Conservation (phyloP, 768 basidiomycete species). For the Vishniacozyma victoriae region DNA sequence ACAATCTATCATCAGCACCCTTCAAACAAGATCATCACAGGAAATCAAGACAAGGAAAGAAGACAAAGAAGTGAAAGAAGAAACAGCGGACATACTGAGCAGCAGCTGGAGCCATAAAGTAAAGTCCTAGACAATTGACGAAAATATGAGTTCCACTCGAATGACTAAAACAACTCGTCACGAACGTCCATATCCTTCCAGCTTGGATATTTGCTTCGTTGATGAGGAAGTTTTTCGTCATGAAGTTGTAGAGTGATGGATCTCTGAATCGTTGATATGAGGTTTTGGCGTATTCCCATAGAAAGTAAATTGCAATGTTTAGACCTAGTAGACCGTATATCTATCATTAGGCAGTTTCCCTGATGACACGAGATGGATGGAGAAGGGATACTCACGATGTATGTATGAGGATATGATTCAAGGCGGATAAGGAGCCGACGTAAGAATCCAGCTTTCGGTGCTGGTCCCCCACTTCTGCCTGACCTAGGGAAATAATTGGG, state of each 20-base stretch:
- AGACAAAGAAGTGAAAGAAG: background rate
- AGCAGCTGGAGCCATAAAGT: slow-evolving; percentile 41
- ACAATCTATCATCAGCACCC: background rate
- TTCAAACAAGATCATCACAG: background rate
- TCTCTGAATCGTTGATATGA: slow-evolving; percentile 36
- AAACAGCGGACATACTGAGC: slow-evolving; percentile 21
- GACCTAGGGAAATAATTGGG: too few relatives aligned
- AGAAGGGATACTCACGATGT: background rate
- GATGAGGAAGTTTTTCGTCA: slow-evolving; percentile 42
- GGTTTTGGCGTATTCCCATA: slow-evolving; percentile 44
- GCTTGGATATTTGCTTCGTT: slow-evolving; percentile 41
- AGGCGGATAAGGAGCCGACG: too few relatives aligned
- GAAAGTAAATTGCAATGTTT: slow-evolving; percentile 38
- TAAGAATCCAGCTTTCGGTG: too few relatives aligned
- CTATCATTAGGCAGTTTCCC: slow-evolving; percentile 4
- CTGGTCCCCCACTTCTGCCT: too few relatives aligned
- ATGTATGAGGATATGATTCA: too few relatives aligned
- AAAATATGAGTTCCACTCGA: slow-evolving; percentile 40
- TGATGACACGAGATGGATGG: too few relatives aligned
- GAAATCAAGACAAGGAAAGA: background rate
- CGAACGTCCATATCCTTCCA: slow-evolving; percentile 42
- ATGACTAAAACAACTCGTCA: slow-evolving; percentile 44
- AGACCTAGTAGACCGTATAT: slow-evolving; percentile 37
- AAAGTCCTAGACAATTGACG: slow-evolving; percentile 42
- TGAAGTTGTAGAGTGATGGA: slow-evolving; percentile 34